phyloP scores from a whole-genome alignment of 2,329 filamentous ascomycete genomes.

The Didymella arachidicola region DNA sequence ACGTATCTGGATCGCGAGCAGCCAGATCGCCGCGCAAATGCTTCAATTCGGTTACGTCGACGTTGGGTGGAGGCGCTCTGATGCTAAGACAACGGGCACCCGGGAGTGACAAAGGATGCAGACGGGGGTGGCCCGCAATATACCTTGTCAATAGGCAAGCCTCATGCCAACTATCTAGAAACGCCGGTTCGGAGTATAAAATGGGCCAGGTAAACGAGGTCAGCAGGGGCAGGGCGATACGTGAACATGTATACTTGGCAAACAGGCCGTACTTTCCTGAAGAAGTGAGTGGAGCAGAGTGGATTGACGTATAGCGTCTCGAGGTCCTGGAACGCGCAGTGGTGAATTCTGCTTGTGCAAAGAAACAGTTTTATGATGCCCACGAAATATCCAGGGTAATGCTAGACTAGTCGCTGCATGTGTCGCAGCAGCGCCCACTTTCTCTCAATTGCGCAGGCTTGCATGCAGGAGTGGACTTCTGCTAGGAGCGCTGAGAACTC shows the following conservation, averaged over 20 bases:
- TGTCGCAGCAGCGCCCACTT: slow-evolving; percentile 33
- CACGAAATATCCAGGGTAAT: slow-evolving; percentile 26
- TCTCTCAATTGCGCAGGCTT: slow-evolving; percentile 27
- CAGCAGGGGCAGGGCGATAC: slow-evolving; percentile 25
- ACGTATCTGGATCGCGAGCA: slow-evolving; percentile 52
- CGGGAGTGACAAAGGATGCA: slow-evolving; percentile 40
- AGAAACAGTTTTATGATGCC: slow-evolving; percentile 26
- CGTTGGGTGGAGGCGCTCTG: slow-evolving; percentile 48
- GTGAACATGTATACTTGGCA: slow-evolving; percentile 43
- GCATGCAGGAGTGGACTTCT: slow-evolving; percentile 34
- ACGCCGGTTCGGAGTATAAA: slow-evolving; percentile 42
- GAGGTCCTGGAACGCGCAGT: slow-evolving; percentile 27
- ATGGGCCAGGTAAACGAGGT: slow-evolving; percentile 29
- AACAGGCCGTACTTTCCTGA: slow-evolving; percentile 32
- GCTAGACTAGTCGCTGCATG: slow-evolving; percentile 32
- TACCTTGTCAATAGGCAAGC: slow-evolving; percentile 41
- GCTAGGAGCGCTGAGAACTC: slow-evolving; percentile 16
- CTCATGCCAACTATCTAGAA: slow-evolving; percentile 42
- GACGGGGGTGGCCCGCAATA: slow-evolving; percentile 38
- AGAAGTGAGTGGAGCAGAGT: slow-evolving; percentile 19
- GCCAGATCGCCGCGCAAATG: slow-evolving; percentile 46
- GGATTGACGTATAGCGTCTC: slow-evolving; percentile 31
- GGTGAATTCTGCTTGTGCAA: slow-evolving; percentile 27
- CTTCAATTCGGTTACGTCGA: slow-evolving; percentile 47
- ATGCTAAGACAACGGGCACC: slow-evolving; percentile 43